These are phyloP conservation scores for Ascochyta koolunga DNA, from an alignment of 2,329 filamentous ascomycete genomes.

Conservation along the genomic window DNA sequence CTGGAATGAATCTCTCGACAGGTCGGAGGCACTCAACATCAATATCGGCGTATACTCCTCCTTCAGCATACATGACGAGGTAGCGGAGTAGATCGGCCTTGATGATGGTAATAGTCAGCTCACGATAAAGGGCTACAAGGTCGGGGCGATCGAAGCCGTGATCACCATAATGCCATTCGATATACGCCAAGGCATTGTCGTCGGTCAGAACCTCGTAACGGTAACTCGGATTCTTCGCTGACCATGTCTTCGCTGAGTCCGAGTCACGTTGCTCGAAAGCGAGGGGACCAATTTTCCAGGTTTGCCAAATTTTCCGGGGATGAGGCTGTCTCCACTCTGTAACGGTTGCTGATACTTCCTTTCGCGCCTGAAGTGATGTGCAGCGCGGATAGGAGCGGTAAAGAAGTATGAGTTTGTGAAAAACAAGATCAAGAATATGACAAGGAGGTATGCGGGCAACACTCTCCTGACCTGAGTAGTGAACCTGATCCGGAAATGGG, in stretches of 20 bases:
- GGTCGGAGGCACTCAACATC: constrained; percentile 63
- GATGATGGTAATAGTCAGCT: constrained; percentile 63
- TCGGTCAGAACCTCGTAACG: constrained; percentile 75
- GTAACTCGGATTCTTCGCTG: constrained; percentile 68
- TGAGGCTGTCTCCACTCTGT: constrained; percentile 29
- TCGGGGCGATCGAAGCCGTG: constrained; percentile 70
- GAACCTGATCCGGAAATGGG: constrained; percentile 41
- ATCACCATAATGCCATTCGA: constrained; percentile 71
- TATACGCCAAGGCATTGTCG: constrained; percentile 69
- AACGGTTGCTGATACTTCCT: constrained; percentile 43
- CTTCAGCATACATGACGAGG: constrained; percentile 70
- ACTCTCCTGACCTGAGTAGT: constrained; percentile 45
- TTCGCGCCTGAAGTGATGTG: constrained; percentile 42
- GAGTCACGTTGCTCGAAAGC: constrained; percentile 69
- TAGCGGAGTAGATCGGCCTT: constrained; percentile 71
- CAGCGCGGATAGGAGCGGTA: constrained; percentile 41
- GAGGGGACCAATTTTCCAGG: constrained; percentile 73
- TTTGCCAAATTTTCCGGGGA: constrained; percentile 78
- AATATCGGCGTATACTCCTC: constrained; percentile 66
- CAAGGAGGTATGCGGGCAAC: constrained; percentile 40
- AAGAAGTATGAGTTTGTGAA: constrained; percentile 43
- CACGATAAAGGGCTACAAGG: constrained; percentile 36
- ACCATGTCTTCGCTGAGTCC: constrained; percentile 67
- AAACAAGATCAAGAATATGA: constrained; percentile 40
- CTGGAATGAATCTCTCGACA: constrained; percentile 65